phyloP scores from a whole-genome alignment of 2,329 filamentous ascomycete genomes.

The Byssochlamys sp. region DNA sequence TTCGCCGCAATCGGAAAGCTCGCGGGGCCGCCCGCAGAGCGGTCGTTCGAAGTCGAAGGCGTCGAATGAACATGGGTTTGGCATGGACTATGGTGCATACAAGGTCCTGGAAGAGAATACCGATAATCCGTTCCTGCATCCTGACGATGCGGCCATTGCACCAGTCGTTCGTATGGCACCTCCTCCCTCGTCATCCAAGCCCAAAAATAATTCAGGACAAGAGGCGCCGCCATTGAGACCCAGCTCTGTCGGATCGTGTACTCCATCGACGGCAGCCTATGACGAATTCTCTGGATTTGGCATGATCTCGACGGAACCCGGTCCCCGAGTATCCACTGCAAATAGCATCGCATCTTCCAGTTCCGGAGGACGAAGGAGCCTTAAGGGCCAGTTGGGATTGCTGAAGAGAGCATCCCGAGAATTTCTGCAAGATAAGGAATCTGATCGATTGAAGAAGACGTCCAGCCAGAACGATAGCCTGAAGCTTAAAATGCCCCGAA shows the following conservation, averaged over 20 bases:
- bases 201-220: constrained; percentile 46
- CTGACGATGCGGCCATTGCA: constrained; percentile 51
- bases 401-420: constrained; percentile 30
- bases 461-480: constrained; percentile 25
- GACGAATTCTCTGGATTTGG: constrained; percentile 28
- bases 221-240: constrained; percentile 27
- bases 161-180: constrained; percentile 75
- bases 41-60: constrained; percentile 19
- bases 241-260: constrained; percentile 28
- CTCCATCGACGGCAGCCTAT: constrained; percentile 22
- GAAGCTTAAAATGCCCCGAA: constrained; percentile 26
- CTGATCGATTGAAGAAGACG: constrained; percentile 25
- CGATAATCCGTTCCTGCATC: constrained; percentile 41
- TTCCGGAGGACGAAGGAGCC: constrained; percentile 29
- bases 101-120: constrained; percentile 43
- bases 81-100: constrained; percentile 64
- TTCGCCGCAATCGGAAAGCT: constrained; percentile 18
- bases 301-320: constrained; percentile 32
- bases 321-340: constrained; percentile 27
- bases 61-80: constrained; percentile 42
- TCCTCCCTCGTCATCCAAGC: constrained; percentile 65
- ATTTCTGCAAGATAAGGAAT: constrained; percentile 27
- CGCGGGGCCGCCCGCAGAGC: constrained; percentile 8
- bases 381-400: constrained; percentile 25
- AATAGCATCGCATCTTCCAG: constrained; percentile 32